A percentile compares a stretch with the other conserved stretches of the same genome.
These are phyloP conservation scores for Termitomyces sp. DNA, from an alignment of 768 basidiomycete genomes.

Conservation along the genomic window DNA sequence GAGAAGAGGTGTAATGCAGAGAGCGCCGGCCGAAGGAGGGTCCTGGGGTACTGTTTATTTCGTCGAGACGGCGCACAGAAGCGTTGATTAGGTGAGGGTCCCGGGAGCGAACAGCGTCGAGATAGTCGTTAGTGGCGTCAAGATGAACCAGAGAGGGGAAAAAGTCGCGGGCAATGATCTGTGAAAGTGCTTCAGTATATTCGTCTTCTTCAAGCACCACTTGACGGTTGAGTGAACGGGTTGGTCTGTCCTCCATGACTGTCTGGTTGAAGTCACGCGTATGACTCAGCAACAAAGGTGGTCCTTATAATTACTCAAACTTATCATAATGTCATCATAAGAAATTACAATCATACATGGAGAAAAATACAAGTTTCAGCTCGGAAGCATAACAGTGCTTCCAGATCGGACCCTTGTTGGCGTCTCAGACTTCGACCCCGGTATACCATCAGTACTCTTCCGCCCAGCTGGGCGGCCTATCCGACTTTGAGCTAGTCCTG, in stretches of 20 bases:
- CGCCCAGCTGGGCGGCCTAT: conserved; percentile 37
- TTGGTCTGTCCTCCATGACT: conserved; percentile 16
- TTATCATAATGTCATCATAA: conserved; percentile 12
- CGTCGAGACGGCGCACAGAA: conserved; percentile 69
- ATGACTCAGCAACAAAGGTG: conserved; percentile 5
- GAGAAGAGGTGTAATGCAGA: conserved; percentile 41
- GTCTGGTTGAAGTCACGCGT: not conserved
- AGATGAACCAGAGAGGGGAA: conserved; percentile 91
- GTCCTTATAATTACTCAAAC: not conserved
- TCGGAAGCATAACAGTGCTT: conserved; percentile 8
- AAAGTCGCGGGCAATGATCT: conserved; percentile 96
- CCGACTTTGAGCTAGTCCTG: conserved; percentile 43
- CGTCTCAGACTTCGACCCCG: not conserved
- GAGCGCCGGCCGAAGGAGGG: conserved; percentile 23
- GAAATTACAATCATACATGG: conserved; percentile 6
- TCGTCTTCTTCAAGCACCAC: conserved; percentile 86
- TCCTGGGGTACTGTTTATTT: conserved; percentile 50
- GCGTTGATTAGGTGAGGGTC: conserved; percentile 75
- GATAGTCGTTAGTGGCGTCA: conserved; percentile 83
- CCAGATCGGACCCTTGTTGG: conserved; percentile 14
- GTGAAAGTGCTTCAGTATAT: conserved; percentile 84
- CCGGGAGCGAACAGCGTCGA: conserved; percentile 71
- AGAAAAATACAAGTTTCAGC: conserved; percentile 3
- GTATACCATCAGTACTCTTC: conserved; percentile 23
- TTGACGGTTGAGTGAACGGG: conserved; percentile 65